Evolutionary conservation across 129 eudicot species (phyloP).

Genomic region (Escallonia herrerae): DNA sequence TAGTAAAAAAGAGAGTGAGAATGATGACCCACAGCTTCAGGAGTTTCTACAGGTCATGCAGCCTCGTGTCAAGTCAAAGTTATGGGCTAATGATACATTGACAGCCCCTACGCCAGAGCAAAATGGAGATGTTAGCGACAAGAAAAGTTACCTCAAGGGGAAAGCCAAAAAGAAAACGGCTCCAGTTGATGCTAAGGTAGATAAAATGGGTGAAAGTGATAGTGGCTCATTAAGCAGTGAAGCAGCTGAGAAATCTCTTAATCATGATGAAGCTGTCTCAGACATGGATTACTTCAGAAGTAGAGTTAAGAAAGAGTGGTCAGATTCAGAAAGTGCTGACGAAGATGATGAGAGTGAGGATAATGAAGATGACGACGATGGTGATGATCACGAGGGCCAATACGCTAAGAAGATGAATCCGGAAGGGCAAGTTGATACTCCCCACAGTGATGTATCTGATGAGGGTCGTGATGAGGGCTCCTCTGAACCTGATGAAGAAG

Average conservation of each 20-base stretch:
- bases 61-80: slow-evolving; percentile 71
- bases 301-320: slow-evolving; percentile 78
- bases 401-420: neutral
- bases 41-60: slow-evolving; percentile 90
- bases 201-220: slow-evolving; percentile 21
- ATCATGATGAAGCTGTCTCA: slow-evolving; percentile 37
- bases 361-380: slow-evolving; percentile 11
- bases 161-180: slow-evolving; percentile 16
- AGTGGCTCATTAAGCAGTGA: slow-evolving; percentile 18
- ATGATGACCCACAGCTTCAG: slow-evolving; percentile 62
- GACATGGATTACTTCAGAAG: slow-evolving; percentile 88
- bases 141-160: slow-evolving; percentile 11
- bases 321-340: slow-evolving; percentile 59
- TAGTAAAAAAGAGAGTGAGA: slow-evolving; percentile 23
- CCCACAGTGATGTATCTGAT: slow-evolving; percentile 21
- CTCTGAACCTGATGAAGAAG: slow-evolving; percentile 22
- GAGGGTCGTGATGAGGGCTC: slow-evolving; percentile 19
- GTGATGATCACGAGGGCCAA: slow-evolving; percentile 6
- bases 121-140: slow-evolving; percentile 21
- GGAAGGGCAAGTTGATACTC: slow-evolving; percentile 5
- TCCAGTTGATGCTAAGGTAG: slow-evolving; percentile 19
- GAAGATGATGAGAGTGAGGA: slow-evolving; percentile 23
- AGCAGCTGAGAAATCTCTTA: slow-evolving; percentile 21
- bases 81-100: slow-evolving; percentile 82
- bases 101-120: slow-evolving; percentile 35